Percentiles rank a stretch among this genome's conserved stretches.
phyloP scores from a whole-genome alignment of 305 asterid species.

The Fraxinus paxiana region DNA sequence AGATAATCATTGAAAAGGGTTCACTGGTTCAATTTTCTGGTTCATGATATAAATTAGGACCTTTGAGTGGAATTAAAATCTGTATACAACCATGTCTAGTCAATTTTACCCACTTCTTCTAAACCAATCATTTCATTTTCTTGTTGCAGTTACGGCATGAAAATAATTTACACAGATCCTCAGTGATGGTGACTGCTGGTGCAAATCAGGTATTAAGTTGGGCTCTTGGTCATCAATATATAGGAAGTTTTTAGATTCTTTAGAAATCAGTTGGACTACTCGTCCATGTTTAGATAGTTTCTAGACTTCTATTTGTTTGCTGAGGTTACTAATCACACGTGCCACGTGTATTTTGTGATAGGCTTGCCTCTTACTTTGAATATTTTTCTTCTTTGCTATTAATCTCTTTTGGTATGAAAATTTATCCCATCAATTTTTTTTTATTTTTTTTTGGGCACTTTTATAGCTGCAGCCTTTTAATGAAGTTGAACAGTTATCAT shows the following conservation, averaged over 20 bases:
- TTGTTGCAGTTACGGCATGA: slow-evolving; percentile 57
- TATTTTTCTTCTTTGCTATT: background rate
- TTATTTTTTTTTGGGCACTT: background rate
- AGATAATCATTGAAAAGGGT: slow-evolving; percentile 7
- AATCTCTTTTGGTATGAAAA: background rate
- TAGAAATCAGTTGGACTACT: background rate
- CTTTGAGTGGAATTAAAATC: background rate
- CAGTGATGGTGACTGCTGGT: slow-evolving; percentile 98
- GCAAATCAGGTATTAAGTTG: slow-evolving; percentile 74
- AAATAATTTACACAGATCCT: slow-evolving; percentile 67
- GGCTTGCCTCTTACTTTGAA: background rate
- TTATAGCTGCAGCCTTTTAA: background rate
- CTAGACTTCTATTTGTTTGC: background rate
- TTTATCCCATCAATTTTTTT: background rate
- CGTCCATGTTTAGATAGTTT: slow-evolving; percentile 3
- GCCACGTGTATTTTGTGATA: background rate
- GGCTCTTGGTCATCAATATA: background rate
- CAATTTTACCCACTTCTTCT: background rate
- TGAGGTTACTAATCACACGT: background rate
- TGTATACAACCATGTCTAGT: background rate
- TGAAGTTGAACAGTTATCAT: background rate
- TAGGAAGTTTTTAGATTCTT: background rate
- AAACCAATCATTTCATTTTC: background rate
- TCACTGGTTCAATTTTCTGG: background rate
- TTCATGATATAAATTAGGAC: background rate